These are phyloP conservation scores for Fusarium udum DNA, from an alignment of 2,329 filamentous ascomycete species.

Conservation along the genomic window DNA sequence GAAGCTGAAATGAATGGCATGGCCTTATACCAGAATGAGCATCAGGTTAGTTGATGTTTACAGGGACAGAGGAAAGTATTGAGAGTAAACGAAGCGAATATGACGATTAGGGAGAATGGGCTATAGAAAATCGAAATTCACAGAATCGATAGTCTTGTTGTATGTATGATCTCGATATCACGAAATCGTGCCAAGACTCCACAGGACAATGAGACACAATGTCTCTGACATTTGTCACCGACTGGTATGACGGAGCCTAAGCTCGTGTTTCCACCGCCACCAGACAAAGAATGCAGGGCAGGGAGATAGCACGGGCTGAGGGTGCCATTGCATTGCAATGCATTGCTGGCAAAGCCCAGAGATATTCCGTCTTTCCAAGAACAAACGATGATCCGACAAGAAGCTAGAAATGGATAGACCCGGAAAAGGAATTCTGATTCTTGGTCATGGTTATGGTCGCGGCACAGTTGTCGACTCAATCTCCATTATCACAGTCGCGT, in stretches of 20 bases:
- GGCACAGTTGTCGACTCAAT: slow-evolving; percentile 1
- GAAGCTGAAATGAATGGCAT: not conserved
- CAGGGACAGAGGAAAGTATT: not conserved
- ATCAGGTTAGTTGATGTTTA: not conserved
- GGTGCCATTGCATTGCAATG: not conserved
- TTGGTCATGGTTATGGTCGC: slow-evolving; percentile 3
- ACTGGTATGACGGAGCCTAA: slow-evolving; percentile 20
- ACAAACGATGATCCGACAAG: slow-evolving; percentile 8
- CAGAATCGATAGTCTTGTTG: slow-evolving; percentile 12
- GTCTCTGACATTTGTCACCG: slow-evolving; percentile 2
- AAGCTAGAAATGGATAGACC: not conserved
- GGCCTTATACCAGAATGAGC: not conserved
- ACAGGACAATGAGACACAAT: slow-evolving; percentile 27
- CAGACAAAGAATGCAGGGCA: slow-evolving; percentile 24
- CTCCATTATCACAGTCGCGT: not conserved
- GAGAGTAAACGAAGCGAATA: not conserved
- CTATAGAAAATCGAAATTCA: slow-evolving; percentile 31
- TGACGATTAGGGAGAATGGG: slow-evolving; percentile 9
- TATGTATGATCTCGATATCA: slow-evolving; percentile 1
- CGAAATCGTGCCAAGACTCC: not conserved
- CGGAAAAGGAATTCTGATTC: not conserved
- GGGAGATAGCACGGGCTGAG: not conserved
- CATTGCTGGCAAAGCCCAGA: slow-evolving; percentile 24
- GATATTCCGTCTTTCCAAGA: not conserved
- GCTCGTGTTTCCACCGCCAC: slow-evolving; percentile 15